Conservation (phyloP, 2,329 filamentous ascomycete species). For the Aulographum hederae region DNA sequence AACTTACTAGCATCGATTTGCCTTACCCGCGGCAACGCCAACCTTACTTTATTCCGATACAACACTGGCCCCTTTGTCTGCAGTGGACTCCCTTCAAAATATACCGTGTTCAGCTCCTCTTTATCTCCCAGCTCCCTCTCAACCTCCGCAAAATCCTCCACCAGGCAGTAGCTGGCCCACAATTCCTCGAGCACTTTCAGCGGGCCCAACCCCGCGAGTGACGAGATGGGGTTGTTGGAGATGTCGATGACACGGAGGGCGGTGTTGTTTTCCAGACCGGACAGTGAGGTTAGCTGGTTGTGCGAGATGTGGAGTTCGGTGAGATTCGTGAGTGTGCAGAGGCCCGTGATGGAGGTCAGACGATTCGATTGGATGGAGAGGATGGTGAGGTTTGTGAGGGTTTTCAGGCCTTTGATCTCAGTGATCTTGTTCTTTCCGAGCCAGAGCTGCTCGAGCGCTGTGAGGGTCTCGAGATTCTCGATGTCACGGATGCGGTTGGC, state of each 20-base stretch:
- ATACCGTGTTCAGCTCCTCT: constrained; percentile 67
- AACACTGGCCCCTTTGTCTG: constrained; percentile 63
- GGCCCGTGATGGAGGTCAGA: constrained; percentile 57
- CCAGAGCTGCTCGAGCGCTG: constrained; percentile 76
- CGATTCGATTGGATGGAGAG: constrained; percentile 93
- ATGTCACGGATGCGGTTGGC: constrained; percentile 86
- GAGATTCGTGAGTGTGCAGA: constrained; percentile 54
- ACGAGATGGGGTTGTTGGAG: constrained; percentile 67
- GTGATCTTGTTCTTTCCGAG: constrained; percentile 94
- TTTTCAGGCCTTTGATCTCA: constrained; percentile 53
- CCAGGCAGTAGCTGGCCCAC: constrained; percentile 81
- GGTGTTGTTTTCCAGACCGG: constrained; percentile 36
- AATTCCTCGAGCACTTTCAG: constrained; percentile 66
- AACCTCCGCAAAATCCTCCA: constrained; percentile 66
- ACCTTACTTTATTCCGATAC: constrained; percentile 82
- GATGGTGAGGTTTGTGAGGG: constrained; percentile 62
- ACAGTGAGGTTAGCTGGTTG: constrained; percentile 66
- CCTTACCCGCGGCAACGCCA: constrained; percentile 70
- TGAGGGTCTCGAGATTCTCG: constrained; percentile 61
- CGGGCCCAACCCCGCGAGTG: constrained; percentile 51
- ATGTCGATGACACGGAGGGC: constrained; percentile 66
- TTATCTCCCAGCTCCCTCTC: constrained; percentile 66
- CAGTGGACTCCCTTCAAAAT: constrained; percentile 88
- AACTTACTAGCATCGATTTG: constrained; percentile 96
- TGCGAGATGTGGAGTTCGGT: constrained; percentile 94